Conservation (phyloP, 2,329 filamentous ascomycete species). For the Rhynchosporium agropyri region DNA sequence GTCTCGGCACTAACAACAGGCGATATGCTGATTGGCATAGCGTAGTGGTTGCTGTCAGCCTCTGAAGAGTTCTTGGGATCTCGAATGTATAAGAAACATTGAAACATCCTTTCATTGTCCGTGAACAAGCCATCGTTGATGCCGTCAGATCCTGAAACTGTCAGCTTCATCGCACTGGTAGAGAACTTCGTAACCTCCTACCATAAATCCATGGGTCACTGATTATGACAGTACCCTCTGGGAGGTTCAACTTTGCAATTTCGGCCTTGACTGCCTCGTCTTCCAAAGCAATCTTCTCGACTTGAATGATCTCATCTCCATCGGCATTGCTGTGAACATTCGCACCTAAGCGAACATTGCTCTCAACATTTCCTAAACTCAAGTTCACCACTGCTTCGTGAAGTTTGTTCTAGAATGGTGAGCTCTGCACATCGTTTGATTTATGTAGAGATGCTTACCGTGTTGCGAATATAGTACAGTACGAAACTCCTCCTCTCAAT, state of each 20-base stretch:
- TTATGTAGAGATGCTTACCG: constrained; percentile 49
- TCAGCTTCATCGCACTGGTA: too few species aligned
- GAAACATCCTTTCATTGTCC: constrained; percentile 54
- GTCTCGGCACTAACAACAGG: constrained; percentile 66
- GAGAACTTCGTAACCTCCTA: constrained; percentile 28
- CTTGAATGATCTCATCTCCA: constrained; percentile 59
- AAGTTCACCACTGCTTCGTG: constrained; percentile 62
- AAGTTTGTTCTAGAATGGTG: constrained; percentile 55
- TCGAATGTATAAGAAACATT: constrained; percentile 68
- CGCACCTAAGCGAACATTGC: constrained; percentile 59
- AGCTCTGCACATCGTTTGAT: not conserved
- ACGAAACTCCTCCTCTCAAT: constrained; percentile 57
- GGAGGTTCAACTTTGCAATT: constrained; percentile 63
- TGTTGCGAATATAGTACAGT: constrained; percentile 62
- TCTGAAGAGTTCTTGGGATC: constrained; percentile 62
- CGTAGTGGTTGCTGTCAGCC: constrained; percentile 69
- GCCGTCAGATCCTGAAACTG: constrained; percentile 51
- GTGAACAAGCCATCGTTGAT: constrained; percentile 50
- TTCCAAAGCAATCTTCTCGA: constrained; percentile 58
- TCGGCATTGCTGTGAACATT: constrained; percentile 63
- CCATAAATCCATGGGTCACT: constrained; percentile 69
- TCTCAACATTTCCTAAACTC: constrained; percentile 52
- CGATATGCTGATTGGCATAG: constrained; percentile 65
- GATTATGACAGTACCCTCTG: constrained; percentile 59
- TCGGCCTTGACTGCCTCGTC: constrained; percentile 61